Conservation (phyloP, 2,329 filamentous ascomycete genomes). For the Neobulgaria alba region DNA sequence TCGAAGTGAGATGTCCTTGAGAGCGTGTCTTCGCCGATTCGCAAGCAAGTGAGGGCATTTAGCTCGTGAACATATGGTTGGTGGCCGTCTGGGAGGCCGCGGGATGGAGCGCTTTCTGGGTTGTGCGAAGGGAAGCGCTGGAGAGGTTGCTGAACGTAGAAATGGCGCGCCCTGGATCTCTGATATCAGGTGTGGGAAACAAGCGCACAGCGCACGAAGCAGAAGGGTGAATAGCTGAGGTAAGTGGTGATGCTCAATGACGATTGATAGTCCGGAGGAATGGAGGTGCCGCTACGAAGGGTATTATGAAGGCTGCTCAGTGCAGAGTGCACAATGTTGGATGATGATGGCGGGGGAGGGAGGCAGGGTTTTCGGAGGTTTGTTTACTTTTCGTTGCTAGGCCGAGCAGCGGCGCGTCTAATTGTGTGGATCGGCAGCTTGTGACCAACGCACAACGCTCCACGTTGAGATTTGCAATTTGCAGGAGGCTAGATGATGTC, state of each 20-base stretch:
- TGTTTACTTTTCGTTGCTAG: background rate
- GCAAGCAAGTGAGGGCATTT: conserved; percentile 9
- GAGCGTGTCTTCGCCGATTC: conserved; percentile 11
- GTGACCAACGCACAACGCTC: background rate
- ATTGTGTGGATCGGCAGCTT: background rate
- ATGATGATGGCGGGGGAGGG: background rate
- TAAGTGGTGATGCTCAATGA: too few species aligned
- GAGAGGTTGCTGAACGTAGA: conserved; percentile 3
- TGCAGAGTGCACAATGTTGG: background rate
- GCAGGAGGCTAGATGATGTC: too few species aligned
- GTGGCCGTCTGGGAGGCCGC: conserved; percentile 16
- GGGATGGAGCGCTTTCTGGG: too few species aligned
- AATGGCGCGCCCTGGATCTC: conserved; percentile 6
- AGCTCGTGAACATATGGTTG: conserved; percentile 16
- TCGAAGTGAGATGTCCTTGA: conserved; percentile 4
- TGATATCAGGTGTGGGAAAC: conserved; percentile 8
- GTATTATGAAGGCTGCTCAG: too few species aligned
- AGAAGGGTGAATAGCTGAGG: conserved; percentile 7
- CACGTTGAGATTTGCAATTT: background rate
- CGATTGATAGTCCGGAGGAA: conserved; percentile 6
- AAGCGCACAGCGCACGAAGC: conserved; percentile 18
- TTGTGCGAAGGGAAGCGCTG: too few species aligned
- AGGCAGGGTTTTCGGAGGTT: background rate
- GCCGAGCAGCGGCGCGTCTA: background rate
- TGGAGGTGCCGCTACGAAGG: too few species aligned